Percentiles rank a stretch among this genome's conserved stretches.
phyloP scores from a whole-genome alignment of 768 basidiomycete species.

The Boletus reticuloceps region DNA sequence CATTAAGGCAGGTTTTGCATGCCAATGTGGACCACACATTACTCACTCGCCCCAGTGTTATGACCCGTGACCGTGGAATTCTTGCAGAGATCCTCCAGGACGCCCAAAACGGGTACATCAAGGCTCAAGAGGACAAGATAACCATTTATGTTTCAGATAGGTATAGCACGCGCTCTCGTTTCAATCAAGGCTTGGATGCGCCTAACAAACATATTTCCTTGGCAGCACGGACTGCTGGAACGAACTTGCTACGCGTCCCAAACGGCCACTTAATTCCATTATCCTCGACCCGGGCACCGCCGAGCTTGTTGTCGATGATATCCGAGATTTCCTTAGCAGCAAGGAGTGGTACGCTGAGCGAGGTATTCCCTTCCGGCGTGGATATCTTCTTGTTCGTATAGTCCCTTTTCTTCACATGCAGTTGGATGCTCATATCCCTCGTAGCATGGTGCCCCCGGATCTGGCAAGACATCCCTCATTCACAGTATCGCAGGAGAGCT shows the following conservation, averaged over 20 bases:
- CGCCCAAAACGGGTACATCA: slow-evolving; percentile 49
- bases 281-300: slow-evolving; percentile 69
- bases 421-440: not conserved
- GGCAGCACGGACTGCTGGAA: slow-evolving; percentile 45
- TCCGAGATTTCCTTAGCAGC: slow-evolving; percentile 64
- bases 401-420: not conserved
- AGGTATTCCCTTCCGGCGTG: slow-evolving; percentile 79
- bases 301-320: slow-evolving; percentile 64
- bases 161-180: slow-evolving; percentile 35
- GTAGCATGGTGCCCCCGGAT: slow-evolving; percentile 70
- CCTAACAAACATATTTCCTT: not conserved
- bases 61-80: slow-evolving; percentile 43
- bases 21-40: not conserved
- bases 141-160: slow-evolving; percentile 51
- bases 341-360: slow-evolving; percentile 72
- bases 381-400: slow-evolving; percentile 58
- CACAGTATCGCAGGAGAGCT: slow-evolving; percentile 78
- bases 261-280: slow-evolving; percentile 65
- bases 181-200: not conserved
- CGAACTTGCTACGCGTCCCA: slow-evolving; percentile 54
- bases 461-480: slow-evolving; percentile 78
- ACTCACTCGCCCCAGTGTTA: slow-evolving; percentile 38
- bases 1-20: slow-evolving; percentile 17
- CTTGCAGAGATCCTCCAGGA: slow-evolving; percentile 55
- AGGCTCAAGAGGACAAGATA: slow-evolving; percentile 51